Evolutionary conservation across 2,329 filamentous ascomycete species (phyloP), one percentile per base, ranked within the genome.

Genomic region (Calonectria multiphialidica): DNA sequence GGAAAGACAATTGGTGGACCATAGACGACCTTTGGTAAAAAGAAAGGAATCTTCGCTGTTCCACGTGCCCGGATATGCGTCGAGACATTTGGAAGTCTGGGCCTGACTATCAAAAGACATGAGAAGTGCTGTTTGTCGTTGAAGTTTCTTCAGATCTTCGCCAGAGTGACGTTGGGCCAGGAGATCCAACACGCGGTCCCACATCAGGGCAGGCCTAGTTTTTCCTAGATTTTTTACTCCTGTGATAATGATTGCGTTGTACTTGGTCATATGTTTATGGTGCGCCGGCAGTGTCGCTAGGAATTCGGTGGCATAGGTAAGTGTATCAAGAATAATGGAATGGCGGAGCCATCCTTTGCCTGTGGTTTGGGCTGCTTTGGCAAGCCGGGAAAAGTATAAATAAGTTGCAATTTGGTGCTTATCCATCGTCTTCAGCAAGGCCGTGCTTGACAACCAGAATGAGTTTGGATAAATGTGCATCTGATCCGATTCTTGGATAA

Each of bases 51-150:
- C 64, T 8, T 55, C 35, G 4, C 23, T 16, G n/a, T 21, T 53
- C 64, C 64, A 67, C 1, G 35, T 7, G 9, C 69, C 40, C 4
- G 44, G 25, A 23, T 71, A 71, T 25, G 50, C 62, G 1, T 63
- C 23, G 5, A 72, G 47, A 62, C 66, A 70, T 44, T 66, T 45
- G 7, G 47, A 25, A 15, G 35, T 66, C 6, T 44, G 50, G 6
- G 42, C 30, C 23, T n/a, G 21, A 2, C 33, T 23, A 30, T 61
- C 45, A 18, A 70, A 72, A 16, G 70, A 66, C 70, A 66, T 70
- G 21, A 44, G 35, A 25, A 66, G 33, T 16, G 61, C 55, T 12
- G 21, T 35, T 40, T 57, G 64, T 16, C 64, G 64, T 12, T 49
- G 64, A 40, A 68, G 21, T n/a, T 30, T 55, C 9, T 28, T 28